Evolutionary conservation across 176 grass and related monocot species (phyloP).

Genomic region (bread wheat (Triticum aestivum)): IWGSC_CS_RefSeq_v2.1 NC_057801.1:72554532-72555031

Average conservation of each 20-base stretch:
- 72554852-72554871: not conserved
- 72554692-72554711: not conserved
- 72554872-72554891: not conserved
- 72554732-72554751: slow-evolving; percentile 50
- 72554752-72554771: not conserved
- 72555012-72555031: slow-evolving; percentile 22
- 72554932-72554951: not conserved
- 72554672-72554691: slow-evolving; percentile 33
- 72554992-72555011: not conserved
- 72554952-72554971: not conserved
- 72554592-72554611: slow-evolving; percentile 1
- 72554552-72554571: not conserved
- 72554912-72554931: not conserved
- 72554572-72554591: not conserved
- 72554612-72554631: slow-evolving; percentile 23
- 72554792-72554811: not conserved
- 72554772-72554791: not conserved
- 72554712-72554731: slow-evolving; percentile 26
- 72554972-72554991: not conserved
- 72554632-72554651: slow-evolving; percentile 40
- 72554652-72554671: slow-evolving; percentile 56
- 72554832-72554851: not conserved
- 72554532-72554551: not conserved
- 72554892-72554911: too few relatives aligned
- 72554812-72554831: not conserved